Conservation (phyloP, 2,329 filamentous ascomycete genomes). For the Talaromyces pinophilus region DNA sequence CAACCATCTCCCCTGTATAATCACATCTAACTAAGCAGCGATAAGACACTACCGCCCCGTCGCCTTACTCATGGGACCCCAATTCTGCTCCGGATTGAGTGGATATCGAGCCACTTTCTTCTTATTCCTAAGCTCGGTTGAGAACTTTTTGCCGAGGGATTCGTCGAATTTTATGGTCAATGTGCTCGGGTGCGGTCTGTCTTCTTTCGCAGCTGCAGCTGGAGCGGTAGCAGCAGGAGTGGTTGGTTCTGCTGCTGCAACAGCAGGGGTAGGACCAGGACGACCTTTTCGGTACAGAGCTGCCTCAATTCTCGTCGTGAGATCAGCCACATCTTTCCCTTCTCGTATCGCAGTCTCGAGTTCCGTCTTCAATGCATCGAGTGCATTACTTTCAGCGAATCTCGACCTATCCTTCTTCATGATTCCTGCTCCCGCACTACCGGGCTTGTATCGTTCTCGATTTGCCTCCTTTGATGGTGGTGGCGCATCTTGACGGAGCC, state of each 20-base stretch:
- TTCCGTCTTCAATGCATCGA: constrained; percentile 40
- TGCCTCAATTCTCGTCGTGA: constrained; percentile 48
- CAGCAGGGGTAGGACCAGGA: constrained; percentile 6
- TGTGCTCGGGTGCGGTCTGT: constrained; percentile 38
- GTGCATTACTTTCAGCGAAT: constrained; percentile 36
- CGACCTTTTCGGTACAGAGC: constrained; percentile 44
- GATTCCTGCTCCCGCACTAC: constrained; percentile 71
- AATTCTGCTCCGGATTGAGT: constrained; percentile 84
- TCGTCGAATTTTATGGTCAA: constrained; percentile 78
- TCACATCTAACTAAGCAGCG: background rate
- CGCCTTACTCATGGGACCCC: constrained; percentile 74
- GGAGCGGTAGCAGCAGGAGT: constrained; percentile 18
- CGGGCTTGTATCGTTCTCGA: constrained; percentile 40
- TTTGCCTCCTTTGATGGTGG: background rate
- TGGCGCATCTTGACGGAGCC: constrained; percentile 69
- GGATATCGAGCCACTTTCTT: constrained; percentile 83
- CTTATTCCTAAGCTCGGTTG: constrained; percentile 46
- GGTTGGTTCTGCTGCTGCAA: background rate
- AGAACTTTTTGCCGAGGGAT: constrained; percentile 66
- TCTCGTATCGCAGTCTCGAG: constrained; percentile 37
- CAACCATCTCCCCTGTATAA: background rate
- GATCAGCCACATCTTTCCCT: constrained; percentile 39
- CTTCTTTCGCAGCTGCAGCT: constrained; percentile 27
- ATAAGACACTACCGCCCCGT: constrained; percentile 19
- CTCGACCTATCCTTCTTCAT: constrained; percentile 47